Base-by-base conservation (phyloP, 2,329 filamentous ascomycete genomes). In the Apiospora arundinis region DNA sequence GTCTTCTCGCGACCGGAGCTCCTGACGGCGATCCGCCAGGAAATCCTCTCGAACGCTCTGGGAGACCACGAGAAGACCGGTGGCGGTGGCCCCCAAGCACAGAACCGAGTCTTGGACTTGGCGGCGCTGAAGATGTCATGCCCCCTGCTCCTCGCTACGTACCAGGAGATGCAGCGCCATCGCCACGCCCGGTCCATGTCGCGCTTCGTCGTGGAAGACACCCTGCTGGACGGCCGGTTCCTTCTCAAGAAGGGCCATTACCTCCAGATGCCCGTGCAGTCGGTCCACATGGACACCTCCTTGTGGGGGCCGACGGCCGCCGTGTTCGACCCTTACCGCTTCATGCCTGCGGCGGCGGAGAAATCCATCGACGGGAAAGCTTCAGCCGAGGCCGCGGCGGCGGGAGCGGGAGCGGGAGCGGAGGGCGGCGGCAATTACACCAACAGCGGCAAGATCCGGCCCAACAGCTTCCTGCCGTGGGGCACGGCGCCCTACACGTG, bases 1-100 rank as follows among this genome's bases (percentile, higher is more conserved):
- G 75, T 87, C 25, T 84, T 80, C 74, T 82, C 82, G 6, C 77
- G 81, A 0, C 80, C 82, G 0, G 75, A 75, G 0, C 75, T 86
- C 0, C 78, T 86, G 7, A 69, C 72, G 0, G 79, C 82, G 25
- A 75, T 86, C 21, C 80, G 84, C 0, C 70, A 79, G 1, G 85
- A 87, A 70, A 75, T 86, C 4, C 72, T 68, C 4, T 65, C 45
- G 3, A 77, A 80, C 56, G 77, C 78, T 2, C 23, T 81, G 2
- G 73, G 69, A n/a, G 21, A 49, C 66, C 1, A 32, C n/a, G 78
- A 18, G 72, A n/a, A 48, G 21, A 18, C 7, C 21, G 46, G 46
- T 9, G n/a, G 21, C 1, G n/a, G 8, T 48, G 21, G 21, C n/a
- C 21, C 18, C 18, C 46, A n/a, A 32, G 32, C 32, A 32, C 18